Percentiles rank a stretch among this genome's conserved stretches.
Conservation (phyloP, 371 early-diverging fungal genomes). For the Circinella minor region DNA sequence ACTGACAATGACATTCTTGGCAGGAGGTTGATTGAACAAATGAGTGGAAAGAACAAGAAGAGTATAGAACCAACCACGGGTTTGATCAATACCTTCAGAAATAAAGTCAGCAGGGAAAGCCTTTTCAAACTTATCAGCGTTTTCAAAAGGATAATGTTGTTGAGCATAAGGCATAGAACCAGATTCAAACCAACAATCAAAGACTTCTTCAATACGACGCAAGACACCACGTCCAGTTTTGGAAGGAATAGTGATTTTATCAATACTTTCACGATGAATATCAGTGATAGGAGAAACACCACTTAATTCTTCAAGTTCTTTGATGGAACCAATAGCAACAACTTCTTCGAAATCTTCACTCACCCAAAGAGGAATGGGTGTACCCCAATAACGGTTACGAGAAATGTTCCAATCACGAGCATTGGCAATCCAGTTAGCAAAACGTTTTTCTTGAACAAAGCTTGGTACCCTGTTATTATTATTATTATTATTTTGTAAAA, state of each 20-base stretch:
- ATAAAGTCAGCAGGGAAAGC: slow-evolving; percentile 99
- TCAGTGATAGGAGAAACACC: slow-evolving; percentile 92
- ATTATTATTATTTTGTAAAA: too few relatives aligned
- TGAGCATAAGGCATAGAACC: slow-evolving; percentile 99
- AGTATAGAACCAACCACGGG: slow-evolving; percentile 99
- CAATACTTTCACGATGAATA: slow-evolving; percentile 98
- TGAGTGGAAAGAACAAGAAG: slow-evolving; percentile 99
- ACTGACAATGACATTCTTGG: slow-evolving; percentile 99
- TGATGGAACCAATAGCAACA: slow-evolving; percentile 95
- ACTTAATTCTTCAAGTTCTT: slow-evolving; percentile 93
- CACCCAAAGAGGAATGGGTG: slow-evolving; percentile 99
- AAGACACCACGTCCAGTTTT: slow-evolving; percentile 90
- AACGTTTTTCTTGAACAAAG: slow-evolving; percentile 97
- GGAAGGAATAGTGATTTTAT: slow-evolving; percentile 97
- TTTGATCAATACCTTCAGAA: slow-evolving; percentile 99
- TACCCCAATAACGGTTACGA: slow-evolving; percentile 99
- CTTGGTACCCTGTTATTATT: slow-evolving; percentile 78
- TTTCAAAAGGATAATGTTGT: slow-evolving; percentile 99
- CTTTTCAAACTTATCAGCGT: slow-evolving; percentile 80
- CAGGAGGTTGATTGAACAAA: slow-evolving; percentile 98
- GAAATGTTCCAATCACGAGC: slow-evolving; percentile 99
- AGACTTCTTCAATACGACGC: slow-evolving; percentile 97
- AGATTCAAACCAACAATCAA: slow-evolving; percentile 99
- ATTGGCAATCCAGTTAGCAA: slow-evolving; percentile 98
- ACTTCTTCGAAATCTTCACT: slow-evolving; percentile 94